phyloP scores from a whole-genome alignment of 495 filamentous ascomycete species.

The Letharia lupina region DNA sequence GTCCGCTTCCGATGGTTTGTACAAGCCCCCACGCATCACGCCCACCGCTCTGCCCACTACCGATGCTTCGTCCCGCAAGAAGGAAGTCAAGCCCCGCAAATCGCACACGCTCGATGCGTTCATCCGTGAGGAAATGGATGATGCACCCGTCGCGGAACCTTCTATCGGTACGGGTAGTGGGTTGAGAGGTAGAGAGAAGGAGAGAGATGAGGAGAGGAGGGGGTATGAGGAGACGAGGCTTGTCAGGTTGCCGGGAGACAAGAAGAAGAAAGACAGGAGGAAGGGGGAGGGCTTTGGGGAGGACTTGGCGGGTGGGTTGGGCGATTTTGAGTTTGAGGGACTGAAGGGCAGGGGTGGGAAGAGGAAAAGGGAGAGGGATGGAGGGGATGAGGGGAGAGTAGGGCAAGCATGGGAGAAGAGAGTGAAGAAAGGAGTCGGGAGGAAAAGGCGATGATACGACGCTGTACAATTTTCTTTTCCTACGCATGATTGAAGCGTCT shows the following conservation, averaged over 20 bases:
- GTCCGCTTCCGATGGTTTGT: constrained; percentile 43
- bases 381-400: constrained; percentile 61
- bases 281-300: constrained; percentile 52
- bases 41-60: constrained; percentile 56
- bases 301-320: constrained; percentile 55
- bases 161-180: constrained; percentile 29
- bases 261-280: constrained; percentile 48
- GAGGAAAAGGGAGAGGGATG: constrained; percentile 49
- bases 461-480: no score
- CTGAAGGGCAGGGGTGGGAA: constrained; percentile 62
- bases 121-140: constrained; percentile 42
- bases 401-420: constrained; percentile 64
- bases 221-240: constrained; percentile 49
- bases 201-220: constrained; percentile 32
- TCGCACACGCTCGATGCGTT: constrained; percentile 54
- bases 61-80: constrained; percentile 47
- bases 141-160: constrained; percentile 47
- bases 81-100: constrained; percentile 44
- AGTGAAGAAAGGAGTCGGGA: constrained; percentile 21
- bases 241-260: constrained; percentile 68
- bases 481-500: not conserved
- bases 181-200: constrained; percentile 46
- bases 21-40: constrained; percentile 76
- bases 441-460: constrained; percentile 13
- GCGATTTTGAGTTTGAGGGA: constrained; percentile 48